A percentile compares a stretch with the other conserved stretches of the same genome.
phyloP scores from a whole-genome alignment of 78 protist species.

The Chrysochromulina parva region DNA sequence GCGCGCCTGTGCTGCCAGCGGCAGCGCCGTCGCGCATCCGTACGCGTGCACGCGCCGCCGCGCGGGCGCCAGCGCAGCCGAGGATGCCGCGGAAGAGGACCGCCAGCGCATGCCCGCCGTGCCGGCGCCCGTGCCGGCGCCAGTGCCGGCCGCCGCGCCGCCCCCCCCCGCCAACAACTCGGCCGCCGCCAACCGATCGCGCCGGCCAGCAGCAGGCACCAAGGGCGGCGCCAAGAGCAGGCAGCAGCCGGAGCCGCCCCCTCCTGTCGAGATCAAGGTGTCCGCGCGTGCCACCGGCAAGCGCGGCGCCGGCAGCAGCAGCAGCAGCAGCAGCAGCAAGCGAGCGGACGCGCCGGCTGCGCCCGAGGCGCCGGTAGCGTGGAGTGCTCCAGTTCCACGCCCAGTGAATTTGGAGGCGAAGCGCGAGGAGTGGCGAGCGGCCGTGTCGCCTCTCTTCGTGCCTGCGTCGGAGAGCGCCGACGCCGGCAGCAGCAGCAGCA shows the following conservation, averaged over 20 bases:
- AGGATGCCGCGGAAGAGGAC: not conserved
- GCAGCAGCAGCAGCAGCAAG: not conserved
- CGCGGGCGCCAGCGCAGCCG: not conserved
- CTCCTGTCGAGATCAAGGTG: no score
- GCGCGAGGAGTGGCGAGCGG: no score
- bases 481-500: no score
- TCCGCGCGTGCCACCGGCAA: not conserved
- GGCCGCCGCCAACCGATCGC: not conserved
- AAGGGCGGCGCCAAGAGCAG: not conserved
- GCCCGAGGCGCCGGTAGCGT: no score
- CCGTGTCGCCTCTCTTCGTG: no score
- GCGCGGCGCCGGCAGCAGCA: not conserved
- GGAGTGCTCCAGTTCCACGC: no score
- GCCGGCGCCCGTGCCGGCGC: not conserved
- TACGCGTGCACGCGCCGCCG: constrained; percentile 27
- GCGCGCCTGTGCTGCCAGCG: not conserved
- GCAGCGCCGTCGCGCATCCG: not conserved
- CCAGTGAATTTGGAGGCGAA: no score
- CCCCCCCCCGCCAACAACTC: no score
- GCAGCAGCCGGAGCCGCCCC: no score
- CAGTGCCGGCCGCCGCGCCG: no score
- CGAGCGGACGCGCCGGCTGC: no score
- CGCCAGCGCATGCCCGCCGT: not conserved
- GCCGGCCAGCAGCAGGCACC: not conserved
- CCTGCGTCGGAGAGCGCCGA: no score